Evolutionary conservation across 2,329 filamentous ascomycete species (phyloP), one percentile per base, ranked within the genome.

Genomic region (Fusarium redolens): DNA sequence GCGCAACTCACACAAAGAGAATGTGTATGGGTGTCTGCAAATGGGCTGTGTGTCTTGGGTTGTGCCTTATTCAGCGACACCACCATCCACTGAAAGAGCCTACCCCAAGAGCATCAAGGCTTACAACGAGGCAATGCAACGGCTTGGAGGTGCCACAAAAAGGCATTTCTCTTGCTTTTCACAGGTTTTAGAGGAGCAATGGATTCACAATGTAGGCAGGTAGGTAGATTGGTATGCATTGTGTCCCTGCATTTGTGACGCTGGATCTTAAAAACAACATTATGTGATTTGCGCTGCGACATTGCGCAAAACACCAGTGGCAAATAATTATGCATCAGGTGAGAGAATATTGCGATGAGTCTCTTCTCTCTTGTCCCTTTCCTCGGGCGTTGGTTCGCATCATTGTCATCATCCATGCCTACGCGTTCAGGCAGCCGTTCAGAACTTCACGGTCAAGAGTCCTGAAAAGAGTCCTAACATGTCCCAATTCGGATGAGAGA

Each of bases 51-150:
- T 41, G 57, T n/a, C 57, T 57, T 44, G 30, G 47, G 38, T 35
- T 51, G 47, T 25, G n/a, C 48, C 48, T 51, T 47, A 30, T 51
- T 35, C 48, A 35, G n/a, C 48, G 25, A 25, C 25, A 45, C 51
- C 31, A 57, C 25, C 31, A 37, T 35, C 30, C 17, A 38, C 31
- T 44, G 17, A 22, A 18, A 51, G 38, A 61, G 31, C 56, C 44
- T 50, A 33, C 38, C 38, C 33, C 18, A 60, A 37, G 45, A 28
- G 57, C 57, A 13, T 5, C 56, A 62, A 51, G 61, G 57, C 45
- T 45, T 13, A 33, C 57, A 61, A 31, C 25, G 57, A 62, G 61
- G 61, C 61, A 45, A 52, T 65, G 61, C 41, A 35, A 18, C 22
- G 31, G 41, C 57, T 41, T 22, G 22, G 43, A 45, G 54, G 41